A percentile compares a stretch with the other conserved stretches of the same genome.
These are phyloP conservation scores for Trichomonas vaginalis DNA, from an alignment of 208 protist genomes.

Conservation along the genomic window DNA sequence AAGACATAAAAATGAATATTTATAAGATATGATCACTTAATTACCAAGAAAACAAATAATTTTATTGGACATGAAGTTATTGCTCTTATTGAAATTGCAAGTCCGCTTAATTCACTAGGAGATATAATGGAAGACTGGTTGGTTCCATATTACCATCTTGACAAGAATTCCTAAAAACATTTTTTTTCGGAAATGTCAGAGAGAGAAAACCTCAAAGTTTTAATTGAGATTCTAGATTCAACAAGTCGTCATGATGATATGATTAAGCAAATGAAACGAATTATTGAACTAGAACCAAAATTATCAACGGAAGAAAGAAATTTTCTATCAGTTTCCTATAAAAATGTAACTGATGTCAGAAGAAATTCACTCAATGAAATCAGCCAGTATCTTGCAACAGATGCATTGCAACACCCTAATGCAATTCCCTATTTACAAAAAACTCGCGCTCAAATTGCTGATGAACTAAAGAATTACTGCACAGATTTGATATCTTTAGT, in stretches of 20 bases:
- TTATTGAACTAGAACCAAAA: background rate
- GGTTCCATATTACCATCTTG: too few species aligned
- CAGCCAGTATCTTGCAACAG: background rate
- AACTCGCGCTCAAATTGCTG: background rate
- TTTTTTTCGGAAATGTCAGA: too few species aligned
- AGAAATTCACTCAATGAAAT: background rate
- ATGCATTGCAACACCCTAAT: background rate
- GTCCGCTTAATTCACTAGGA: too few species aligned
- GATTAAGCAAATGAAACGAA: background rate
- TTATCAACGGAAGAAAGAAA: background rate
- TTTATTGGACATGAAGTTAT: too few species aligned
- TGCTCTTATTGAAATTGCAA: too few species aligned
- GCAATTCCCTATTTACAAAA: background rate
- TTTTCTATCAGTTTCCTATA: slow-evolving; percentile 4
- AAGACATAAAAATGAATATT: too few species aligned
- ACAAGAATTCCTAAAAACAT: too few species aligned
- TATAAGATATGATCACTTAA: too few species aligned
- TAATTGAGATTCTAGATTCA: background rate
- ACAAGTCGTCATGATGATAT: background rate
- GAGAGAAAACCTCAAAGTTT: background rate
- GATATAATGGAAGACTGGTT: too few species aligned
- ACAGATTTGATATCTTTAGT: background rate
- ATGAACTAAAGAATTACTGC: background rate
- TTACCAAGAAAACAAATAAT: too few species aligned
- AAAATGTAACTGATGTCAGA: background rate